A percentile compares a stretch with the other conserved stretches of the same genome.
Evolutionary conservation across 345 rosid species (phyloP).

Genomic region (Eucalyptus urophylla): DNA sequence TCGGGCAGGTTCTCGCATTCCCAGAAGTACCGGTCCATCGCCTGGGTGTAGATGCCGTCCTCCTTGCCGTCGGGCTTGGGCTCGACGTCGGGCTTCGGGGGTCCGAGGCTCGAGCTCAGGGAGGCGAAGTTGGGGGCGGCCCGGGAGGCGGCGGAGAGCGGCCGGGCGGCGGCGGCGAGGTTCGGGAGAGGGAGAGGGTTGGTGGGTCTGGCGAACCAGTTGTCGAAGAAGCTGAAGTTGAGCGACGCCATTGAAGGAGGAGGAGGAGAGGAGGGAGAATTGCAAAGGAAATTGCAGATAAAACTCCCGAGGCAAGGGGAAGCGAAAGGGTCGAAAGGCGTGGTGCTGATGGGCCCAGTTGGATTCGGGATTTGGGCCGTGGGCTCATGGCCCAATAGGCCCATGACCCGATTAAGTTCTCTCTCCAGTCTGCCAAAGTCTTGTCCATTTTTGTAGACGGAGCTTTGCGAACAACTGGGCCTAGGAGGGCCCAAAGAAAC

Average conservation of each 20-base stretch:
- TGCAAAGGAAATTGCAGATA: neutral
- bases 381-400: neutral
- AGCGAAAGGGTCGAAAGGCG: neutral
- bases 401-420: neutral
- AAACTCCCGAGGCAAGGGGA: neutral
- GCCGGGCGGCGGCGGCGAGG: slow-evolving; percentile 20
- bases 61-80: slow-evolving; percentile 12
- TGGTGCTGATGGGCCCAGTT: neutral
- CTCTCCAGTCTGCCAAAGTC: neutral
- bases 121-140: slow-evolving; percentile 45
- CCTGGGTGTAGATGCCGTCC: slow-evolving; percentile 22
- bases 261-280: neutral
- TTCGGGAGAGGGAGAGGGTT: slow-evolving; percentile 49
- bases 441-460: neutral
- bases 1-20: slow-evolving; percentile 76
- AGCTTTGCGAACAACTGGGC: neutral
- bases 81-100: slow-evolving; percentile 19
- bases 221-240: slow-evolving; percentile 70
- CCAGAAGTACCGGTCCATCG: slow-evolving; percentile 60
- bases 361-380: neutral
- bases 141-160: slow-evolving; percentile 1
- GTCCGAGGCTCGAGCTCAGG: slow-evolving; percentile 19
- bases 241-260: slow-evolving; percentile 43
- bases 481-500: neutral
- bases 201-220: slow-evolving; percentile 66